These are phyloP conservation scores for Prunus salicina DNA, from an alignment of 306 rosid species.

Conservation along the genomic window DNA sequence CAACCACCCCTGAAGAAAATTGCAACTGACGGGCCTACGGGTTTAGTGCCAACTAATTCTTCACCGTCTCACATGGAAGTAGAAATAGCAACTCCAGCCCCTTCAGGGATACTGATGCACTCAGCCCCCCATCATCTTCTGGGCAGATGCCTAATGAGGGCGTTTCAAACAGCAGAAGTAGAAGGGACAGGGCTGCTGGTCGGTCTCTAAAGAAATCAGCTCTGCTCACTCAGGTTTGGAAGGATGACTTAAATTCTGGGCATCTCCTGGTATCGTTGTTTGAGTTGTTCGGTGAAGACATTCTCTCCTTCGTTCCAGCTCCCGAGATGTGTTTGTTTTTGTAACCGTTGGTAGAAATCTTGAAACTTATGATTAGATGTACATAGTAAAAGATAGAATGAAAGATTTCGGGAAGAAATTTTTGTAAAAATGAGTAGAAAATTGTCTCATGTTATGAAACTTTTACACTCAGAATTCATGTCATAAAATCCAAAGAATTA, in stretches of 20 bases:
- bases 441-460: background rate
- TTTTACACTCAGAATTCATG: too few species aligned
- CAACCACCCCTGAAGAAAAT: conserved; percentile 34
- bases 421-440: background rate
- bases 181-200: conserved; percentile 22
- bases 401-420: background rate
- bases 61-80: conserved; percentile 28
- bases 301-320: conserved; percentile 56
- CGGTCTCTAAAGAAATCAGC: conserved; percentile 40
- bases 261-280: conserved; percentile 40
- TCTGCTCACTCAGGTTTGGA: conserved; percentile 67
- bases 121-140: conserved; percentile 26
- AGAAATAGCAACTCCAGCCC: conserved; percentile 10
- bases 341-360: conserved; percentile 18
- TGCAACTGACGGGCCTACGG: conserved; percentile 30
- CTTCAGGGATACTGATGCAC: conserved; percentile 15
- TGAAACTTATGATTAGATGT: background rate
- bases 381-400: background rate
- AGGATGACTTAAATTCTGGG: conserved; percentile 69
- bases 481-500: background rate
- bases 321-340: conserved; percentile 66
- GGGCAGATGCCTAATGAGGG: conserved; percentile 8
- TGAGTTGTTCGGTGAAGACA: conserved; percentile 67
- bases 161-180: conserved; percentile 3
- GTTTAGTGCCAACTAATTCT: background rate